Percentiles rank a stretch among this genome's conserved stretches.
These are phyloP conservation scores for Dactylellina sp. DNA, from an alignment of 2,329 filamentous ascomycete species.

Conservation along the genomic window DNA sequence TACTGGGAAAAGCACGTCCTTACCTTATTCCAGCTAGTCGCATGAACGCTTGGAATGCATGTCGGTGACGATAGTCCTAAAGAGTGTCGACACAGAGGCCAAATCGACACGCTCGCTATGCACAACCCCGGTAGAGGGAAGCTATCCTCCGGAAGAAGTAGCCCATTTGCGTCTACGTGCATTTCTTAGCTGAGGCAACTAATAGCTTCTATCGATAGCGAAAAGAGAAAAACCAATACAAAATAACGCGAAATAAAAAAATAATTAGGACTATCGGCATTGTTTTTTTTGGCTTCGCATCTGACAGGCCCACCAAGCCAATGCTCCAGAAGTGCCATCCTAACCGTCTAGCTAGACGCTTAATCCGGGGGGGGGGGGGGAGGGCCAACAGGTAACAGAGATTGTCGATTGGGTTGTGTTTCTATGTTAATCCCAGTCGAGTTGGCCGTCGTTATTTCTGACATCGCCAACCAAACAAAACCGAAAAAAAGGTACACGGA, in stretches of 20 bases:
- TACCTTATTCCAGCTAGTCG: conserved; percentile 44
- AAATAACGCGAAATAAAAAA: conserved; percentile 1
- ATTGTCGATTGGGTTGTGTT: no score
- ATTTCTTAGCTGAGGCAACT: conserved; percentile 20
- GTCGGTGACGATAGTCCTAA: conserved; percentile 52
- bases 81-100: conserved; percentile 27
- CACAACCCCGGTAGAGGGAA: conserved; percentile 46
- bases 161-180: conserved; percentile 45
- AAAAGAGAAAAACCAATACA: conserved; percentile 17
- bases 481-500: neutral
- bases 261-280: conserved; percentile 6
- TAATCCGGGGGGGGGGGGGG: no score
- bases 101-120: conserved; percentile 40
- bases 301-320: conserved; percentile 43
- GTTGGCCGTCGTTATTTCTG: neutral
- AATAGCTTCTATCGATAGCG: conserved; percentile 39
- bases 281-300: conserved; percentile 31
- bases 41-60: conserved; percentile 53
- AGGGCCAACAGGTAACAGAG: conserved; percentile 12
- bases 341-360: conserved; percentile 40
- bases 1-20: conserved; percentile 33
- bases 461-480: neutral
- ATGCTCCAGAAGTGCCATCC: conserved; percentile 45
- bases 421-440: no score
- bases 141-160: conserved; percentile 54